Evolutionary conservation across 495 filamentous ascomycete genomes (phyloP), one percentile per base, ranked within the genome.

Genomic region (Immersiella caudata): DNA sequence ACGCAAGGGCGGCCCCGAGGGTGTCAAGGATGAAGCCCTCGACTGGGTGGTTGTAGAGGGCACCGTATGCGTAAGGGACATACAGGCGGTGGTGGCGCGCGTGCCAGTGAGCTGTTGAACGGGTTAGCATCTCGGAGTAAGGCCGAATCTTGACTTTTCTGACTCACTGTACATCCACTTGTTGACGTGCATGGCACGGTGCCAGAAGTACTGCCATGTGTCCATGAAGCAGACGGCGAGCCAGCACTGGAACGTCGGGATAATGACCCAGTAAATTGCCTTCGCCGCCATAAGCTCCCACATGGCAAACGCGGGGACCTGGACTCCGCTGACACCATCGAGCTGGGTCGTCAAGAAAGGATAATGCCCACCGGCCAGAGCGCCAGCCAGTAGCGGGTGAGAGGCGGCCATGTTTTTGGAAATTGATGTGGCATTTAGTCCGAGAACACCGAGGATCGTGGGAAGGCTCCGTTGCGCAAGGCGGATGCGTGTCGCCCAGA

Each of bases 141-240:
- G 20, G 1, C 27, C 21, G 6, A 22, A 57, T 14, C 1, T 11
- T 51, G 36, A 57, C 33, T n/a, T 86, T 89, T 76, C 84, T 49
- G 21, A 86, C 89, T 76, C 84, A 96, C 93, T 91, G 84, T 99
- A 99, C 67, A 99, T 89, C 91, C 92, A 97, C 74, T 91, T 91
- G 78, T 96, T 94, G 80, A 93, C 79, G 76, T 99, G 95, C 93
- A 97, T 97, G 49, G 87, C 87, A 26, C 95, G 90, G 81, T 99
- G 95, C 75, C 90, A 83, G 79, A 97, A 97, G 81, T 99, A 99
- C 72, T 99, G 93, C 92, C 94, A 97, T 36, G 93, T 96, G 80
- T 99, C 95, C 67, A 97, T 84, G 66, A 92, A 77, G 66, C 84
- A 80, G 69, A 94, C 85, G 36, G 88, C 95, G 35, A 91, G 63